Base-by-base conservation (phyloP, 306 rosid species). In the Rosa multiflora region DNA sequence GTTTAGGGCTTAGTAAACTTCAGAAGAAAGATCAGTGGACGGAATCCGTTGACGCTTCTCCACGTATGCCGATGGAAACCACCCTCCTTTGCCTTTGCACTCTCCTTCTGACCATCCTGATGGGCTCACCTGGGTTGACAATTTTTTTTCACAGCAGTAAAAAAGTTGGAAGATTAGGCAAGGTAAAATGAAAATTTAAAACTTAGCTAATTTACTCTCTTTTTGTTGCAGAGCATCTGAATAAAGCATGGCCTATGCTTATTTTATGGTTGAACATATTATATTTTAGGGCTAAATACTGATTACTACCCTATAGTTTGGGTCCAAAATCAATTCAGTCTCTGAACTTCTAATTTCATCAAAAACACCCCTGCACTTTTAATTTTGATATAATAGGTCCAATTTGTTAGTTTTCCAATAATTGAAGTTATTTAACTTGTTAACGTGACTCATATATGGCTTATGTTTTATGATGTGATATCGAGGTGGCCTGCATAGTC, bases 91-190 rank as follows among this genome's bases (percentile, higher is more conserved):
- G 32, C 99, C 98, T 44, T 87, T 91, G 88, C 94, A 93, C 86
- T 95, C 98, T 73, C 99, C 99, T 89, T 95, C 99, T 47, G 99
- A 88, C 99, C 99, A 95, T 61, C 99, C 99, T 58, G 97, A 62
- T 66, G 86, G 70, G 70, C 73, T 93, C 83, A 91, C 93, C 98
- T 95, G 90, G 3, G 66, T 46, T 12, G 74, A 23, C 26, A 23
- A 23, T 23, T n/a, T 42, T 51, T n/a, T 8, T 40, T 42, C 62
- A 51, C 59, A 58, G 48, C 66, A 81, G 20, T 40, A 40, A 71
- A 49, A 21, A 69, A n/a, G 62, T 9, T 23, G 46, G 26, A 63
- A 51, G 12, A 37, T 39, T 21, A 72, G 12, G 49, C n/a, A 35
- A 37, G 20, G 18, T n/a, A 5, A 51, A 77, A 29, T 39, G 29